Percentiles rank a stretch among this genome's conserved stretches.
Evolutionary conservation across 1,284 basidiomycete species (phyloP).

Genomic region (Cystobasidiaceae sp.): DNA sequence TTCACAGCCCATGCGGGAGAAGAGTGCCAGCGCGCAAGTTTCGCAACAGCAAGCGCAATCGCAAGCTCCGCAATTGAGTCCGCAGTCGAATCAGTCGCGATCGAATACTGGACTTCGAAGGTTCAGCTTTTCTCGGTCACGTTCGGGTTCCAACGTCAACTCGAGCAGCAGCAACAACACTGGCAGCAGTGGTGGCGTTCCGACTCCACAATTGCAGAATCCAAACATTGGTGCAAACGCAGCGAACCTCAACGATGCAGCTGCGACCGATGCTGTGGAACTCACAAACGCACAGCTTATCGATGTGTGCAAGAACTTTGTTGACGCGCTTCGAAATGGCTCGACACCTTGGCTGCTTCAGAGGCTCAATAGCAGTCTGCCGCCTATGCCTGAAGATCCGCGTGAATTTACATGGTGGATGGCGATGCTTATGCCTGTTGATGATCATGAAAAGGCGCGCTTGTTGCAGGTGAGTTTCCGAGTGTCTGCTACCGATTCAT

Average conservation of each 20-base stretch:
- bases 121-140: too few species aligned
- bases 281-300: constrained; percentile 61
- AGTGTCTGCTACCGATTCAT: background rate
- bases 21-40: too few species aligned
- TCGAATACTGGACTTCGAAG: too few species aligned
- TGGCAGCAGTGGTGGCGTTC: too few species aligned
- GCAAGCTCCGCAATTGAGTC: too few species aligned
- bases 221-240: constrained; percentile 11
- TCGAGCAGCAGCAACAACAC: too few species aligned
- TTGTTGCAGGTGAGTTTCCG: constrained; percentile 60
- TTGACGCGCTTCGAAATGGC: constrained; percentile 70
- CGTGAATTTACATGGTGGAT: constrained; percentile 82
- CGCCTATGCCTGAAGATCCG: constrained; percentile 57
- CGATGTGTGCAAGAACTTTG: constrained; percentile 68
- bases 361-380: constrained; percentile 69
- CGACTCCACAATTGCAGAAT: background rate
- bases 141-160: too few species aligned
- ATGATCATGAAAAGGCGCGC: constrained; percentile 87
- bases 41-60: too few species aligned
- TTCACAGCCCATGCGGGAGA: too few species aligned
- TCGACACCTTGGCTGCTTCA: constrained; percentile 88
- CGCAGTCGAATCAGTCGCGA: too few species aligned
- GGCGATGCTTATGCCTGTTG: constrained; percentile 83
- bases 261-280: constrained; percentile 44
- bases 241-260: constrained; percentile 33